A percentile compares a stretch with the other conserved stretches of the same genome.
Conservation (phyloP, 2,329 filamentous ascomycete genomes). For the Beauveria varroae region DNA sequence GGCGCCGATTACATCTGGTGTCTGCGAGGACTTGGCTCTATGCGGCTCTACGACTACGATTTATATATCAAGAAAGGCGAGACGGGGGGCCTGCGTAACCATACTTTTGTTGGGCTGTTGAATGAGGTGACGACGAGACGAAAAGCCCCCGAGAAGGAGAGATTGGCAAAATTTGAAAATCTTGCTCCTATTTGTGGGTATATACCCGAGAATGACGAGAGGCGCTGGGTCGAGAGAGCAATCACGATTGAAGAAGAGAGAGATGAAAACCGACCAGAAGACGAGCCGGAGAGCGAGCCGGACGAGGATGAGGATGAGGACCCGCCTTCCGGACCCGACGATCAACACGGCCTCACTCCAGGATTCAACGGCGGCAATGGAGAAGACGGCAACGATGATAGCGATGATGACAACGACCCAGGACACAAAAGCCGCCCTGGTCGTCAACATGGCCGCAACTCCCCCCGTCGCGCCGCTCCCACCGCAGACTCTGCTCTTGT, state of each 20-base stretch:
- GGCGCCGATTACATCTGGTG: conserved; percentile 36
- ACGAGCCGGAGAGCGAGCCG: neutral
- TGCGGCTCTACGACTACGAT: conserved; percentile 35
- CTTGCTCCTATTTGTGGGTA: conserved; percentile 16
- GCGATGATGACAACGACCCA: neutral
- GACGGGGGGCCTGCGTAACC: conserved; percentile 20
- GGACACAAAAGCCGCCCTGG: too few species aligned
- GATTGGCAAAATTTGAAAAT: conserved; percentile 15
- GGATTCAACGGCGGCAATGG: neutral
- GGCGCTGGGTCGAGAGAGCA: neutral
- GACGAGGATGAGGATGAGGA: too few species aligned
- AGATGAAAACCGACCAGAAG: too few species aligned
- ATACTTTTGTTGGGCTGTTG: conserved; percentile 22
- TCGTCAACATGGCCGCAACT: too few species aligned
- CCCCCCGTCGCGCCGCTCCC: too few species aligned
- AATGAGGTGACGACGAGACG: conserved; percentile 16
- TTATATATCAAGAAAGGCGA: conserved; percentile 12
- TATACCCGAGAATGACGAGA: neutral
- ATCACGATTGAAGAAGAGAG: neutral
- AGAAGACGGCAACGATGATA: neutral
- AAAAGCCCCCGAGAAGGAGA: conserved; percentile 13
- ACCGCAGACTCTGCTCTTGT: too few species aligned
- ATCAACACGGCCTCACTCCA: neutral
- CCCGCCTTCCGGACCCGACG: neutral
- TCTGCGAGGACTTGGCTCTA: conserved; percentile 34